These are phyloP conservation scores for Thalia dealbata DNA, from an alignment of 176 grass and related monocot species.

Conservation along the genomic window DNA sequence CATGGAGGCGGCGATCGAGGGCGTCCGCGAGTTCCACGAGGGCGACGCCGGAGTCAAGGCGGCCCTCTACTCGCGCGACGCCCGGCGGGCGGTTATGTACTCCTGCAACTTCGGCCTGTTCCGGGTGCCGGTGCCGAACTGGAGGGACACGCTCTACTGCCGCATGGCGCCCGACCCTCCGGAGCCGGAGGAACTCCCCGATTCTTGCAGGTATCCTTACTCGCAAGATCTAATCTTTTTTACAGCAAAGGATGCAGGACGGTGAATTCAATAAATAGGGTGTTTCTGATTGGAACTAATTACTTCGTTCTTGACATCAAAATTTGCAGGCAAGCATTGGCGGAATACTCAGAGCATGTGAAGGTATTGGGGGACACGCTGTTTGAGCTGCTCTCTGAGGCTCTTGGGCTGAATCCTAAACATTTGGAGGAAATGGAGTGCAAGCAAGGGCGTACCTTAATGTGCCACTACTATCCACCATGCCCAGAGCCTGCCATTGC, in stretches of 20 bases:
- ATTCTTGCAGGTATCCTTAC: conserved; percentile 23
- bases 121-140: conserved; percentile 34
- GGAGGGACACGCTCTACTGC: conserved; percentile 53
- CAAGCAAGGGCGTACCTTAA: conserved; percentile 38
- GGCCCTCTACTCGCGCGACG: conserved; percentile 44
- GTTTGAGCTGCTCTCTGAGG: conserved; percentile 45
- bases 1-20: conserved; percentile 14
- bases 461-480: conserved; percentile 54
- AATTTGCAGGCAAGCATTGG: conserved; percentile 17
- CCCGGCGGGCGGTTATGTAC: conserved; percentile 32
- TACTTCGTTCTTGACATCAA: too few relatives aligned
- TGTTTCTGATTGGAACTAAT: too few relatives aligned
- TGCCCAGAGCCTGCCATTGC: conserved; percentile 58
- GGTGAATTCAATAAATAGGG: too few relatives aligned
- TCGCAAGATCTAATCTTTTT: neutral
- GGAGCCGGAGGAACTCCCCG: conserved; percentile 25
- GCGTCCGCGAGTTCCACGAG: conserved; percentile 38
- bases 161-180: conserved; percentile 47
- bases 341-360: conserved; percentile 35
- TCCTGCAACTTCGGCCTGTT: conserved; percentile 54
- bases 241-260: too few relatives aligned
- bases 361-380: conserved; percentile 34
- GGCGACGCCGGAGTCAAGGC: conserved; percentile 29
- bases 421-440: conserved; percentile 50
- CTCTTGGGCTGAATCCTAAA: conserved; percentile 37